These are phyloP conservation scores for Lecanicillium sp. DNA, from an alignment of 2,329 filamentous ascomycete species.

Conservation along the genomic window DNA sequence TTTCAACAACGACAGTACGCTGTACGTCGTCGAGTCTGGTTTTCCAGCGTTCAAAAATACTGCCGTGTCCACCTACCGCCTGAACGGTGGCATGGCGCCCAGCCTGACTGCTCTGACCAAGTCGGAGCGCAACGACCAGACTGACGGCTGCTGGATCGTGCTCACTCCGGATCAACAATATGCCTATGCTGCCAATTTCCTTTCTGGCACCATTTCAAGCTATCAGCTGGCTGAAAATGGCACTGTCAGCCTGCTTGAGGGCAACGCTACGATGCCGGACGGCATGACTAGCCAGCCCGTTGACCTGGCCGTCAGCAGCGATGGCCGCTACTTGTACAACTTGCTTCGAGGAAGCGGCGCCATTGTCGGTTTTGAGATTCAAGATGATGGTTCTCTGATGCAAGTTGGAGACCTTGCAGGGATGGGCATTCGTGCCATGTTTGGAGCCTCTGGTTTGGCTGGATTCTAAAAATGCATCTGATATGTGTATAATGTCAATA, in stretches of 20 bases:
- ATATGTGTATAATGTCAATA: no score
- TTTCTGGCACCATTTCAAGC: conserved; percentile 14
- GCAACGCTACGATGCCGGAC: conserved; percentile 10
- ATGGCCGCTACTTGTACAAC: conserved; percentile 14
- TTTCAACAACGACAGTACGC: conserved; percentile 7
- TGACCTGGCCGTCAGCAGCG: conserved; percentile 12
- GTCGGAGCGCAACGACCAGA: conserved; percentile 11
- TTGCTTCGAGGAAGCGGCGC: conserved; percentile 13
- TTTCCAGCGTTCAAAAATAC: conserved; percentile 10
- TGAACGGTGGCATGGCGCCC: conserved; percentile 9
- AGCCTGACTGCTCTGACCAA: conserved; percentile 11
- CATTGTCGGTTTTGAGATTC: conserved; percentile 12
- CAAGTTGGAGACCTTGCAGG: conserved; percentile 10
- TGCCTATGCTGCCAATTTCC: conserved; percentile 14
- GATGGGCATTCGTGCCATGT: conserved; percentile 5
- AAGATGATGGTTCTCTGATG: conserved; percentile 12
- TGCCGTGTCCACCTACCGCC: conserved; percentile 10
- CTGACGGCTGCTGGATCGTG: conserved; percentile 14
- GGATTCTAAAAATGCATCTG: no score
- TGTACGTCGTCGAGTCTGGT: conserved; percentile 12
- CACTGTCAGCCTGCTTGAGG: conserved; percentile 10
- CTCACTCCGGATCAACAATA: conserved; percentile 12
- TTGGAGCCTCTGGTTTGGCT: conserved; percentile 11
- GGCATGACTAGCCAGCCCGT: conserved; percentile 12
- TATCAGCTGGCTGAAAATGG: conserved; percentile 11